Evolutionary conservation across 768 basidiomycete species (phyloP).

Genomic region (Trametes punicea): DNA sequence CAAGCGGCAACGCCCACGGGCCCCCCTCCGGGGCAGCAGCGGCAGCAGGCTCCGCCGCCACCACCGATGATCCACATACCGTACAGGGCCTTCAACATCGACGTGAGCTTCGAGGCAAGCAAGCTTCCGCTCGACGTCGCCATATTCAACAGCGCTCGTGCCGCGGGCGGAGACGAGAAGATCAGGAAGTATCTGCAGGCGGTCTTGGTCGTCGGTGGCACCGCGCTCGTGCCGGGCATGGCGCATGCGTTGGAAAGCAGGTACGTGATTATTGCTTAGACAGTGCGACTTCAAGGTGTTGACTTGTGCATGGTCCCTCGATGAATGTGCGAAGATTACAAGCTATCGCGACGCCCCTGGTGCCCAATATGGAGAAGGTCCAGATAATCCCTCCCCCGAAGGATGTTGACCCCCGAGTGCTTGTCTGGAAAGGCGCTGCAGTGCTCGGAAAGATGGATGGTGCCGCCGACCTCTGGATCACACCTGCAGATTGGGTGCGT

Average conservation of each 20-base stretch:
- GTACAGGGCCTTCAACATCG: conserved; percentile 53
- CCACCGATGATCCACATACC: conserved; percentile 29
- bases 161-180: conserved; percentile 84
- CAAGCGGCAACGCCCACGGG: conserved; percentile 22
- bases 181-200: conserved; percentile 86
- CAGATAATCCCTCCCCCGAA: conserved; percentile 93
- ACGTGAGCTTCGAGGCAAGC: conserved; percentile 80
- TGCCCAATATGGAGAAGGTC: conserved; percentile 82
- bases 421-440: conserved; percentile 94
- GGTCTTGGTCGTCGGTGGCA: conserved; percentile 85
- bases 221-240: conserved; percentile 77
- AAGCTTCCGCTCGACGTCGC: conserved; percentile 91
- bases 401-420: conserved; percentile 82
- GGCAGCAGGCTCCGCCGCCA: conserved; percentile 9
- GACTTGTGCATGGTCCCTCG: background rate
- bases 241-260: conserved; percentile 85
- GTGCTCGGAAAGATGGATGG: conserved; percentile 92
- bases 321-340: conserved; percentile 50
- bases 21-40: conserved; percentile 9
- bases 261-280: conserved; percentile 40
- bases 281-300: background rate
- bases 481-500: conserved; percentile 81
- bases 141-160: conserved; percentile 88
- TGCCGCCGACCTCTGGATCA: conserved; percentile 86
- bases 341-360: conserved; percentile 80